These are phyloP conservation scores for Cyclotella sp. DNA, from an alignment of 108 stramenopile species.

Conservation along the genomic window DNA sequence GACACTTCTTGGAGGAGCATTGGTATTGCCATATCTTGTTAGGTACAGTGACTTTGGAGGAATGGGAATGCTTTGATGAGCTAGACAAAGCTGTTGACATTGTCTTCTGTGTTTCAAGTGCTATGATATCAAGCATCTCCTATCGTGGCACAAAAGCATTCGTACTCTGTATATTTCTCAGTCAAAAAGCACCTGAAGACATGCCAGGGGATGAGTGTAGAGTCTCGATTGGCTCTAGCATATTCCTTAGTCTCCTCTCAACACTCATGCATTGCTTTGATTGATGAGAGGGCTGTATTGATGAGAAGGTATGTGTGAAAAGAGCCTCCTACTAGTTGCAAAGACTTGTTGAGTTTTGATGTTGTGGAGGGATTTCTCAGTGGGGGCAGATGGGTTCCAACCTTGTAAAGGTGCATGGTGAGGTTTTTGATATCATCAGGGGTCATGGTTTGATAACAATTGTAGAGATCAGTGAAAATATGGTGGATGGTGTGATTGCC, in stretches of 20 bases:
- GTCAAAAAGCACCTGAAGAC: background rate
- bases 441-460: background rate
- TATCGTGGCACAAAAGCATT: background rate
- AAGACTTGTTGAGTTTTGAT: slow-evolving; percentile 2
- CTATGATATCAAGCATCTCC: background rate
- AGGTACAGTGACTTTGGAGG: background rate
- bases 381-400: background rate
- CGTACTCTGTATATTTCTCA: background rate
- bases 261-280: background rate
- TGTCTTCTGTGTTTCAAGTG: background rate
- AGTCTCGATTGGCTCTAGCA: background rate
- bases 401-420: background rate
- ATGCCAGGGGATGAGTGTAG: background rate
- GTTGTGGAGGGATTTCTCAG: background rate
- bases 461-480: background rate
- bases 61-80: background rate
- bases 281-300: background rate
- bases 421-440: background rate
- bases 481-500: background rate
- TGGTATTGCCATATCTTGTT: background rate
- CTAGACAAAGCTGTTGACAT: background rate
- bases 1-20: background rate
- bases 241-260: background rate
- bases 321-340: background rate
- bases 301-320: background rate